Evolutionary conservation across 2,329 filamentous ascomycete genomes (phyloP).

Genomic region (Blastomyces silverae): DNA sequence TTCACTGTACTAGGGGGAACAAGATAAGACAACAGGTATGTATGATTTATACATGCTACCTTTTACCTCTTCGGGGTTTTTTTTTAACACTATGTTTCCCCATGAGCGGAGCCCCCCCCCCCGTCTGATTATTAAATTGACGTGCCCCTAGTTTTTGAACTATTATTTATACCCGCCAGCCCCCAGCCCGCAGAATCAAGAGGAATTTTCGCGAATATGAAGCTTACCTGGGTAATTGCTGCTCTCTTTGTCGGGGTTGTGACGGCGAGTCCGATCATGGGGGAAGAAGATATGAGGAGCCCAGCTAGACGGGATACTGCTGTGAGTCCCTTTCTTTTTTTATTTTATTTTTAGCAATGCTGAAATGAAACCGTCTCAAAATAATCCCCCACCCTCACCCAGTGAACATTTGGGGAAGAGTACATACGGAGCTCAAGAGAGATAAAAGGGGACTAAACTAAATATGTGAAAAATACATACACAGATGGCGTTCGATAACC

Average conservation of each 20-base stretch:
- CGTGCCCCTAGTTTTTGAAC: not conserved
- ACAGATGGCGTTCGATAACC: conserved; percentile 7
- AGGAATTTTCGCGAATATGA: conserved; percentile 8
- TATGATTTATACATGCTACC: too few relatives aligned
- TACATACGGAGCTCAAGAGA: too few relatives aligned
- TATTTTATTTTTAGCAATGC: not conserved
- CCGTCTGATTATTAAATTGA: not conserved
- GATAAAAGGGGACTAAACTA: too few relatives aligned
- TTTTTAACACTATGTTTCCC: too few relatives aligned
- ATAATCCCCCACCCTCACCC: too few relatives aligned
- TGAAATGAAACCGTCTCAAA: not conserved
- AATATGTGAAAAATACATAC: not conserved
- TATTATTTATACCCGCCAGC: not conserved
- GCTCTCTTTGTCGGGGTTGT: conserved; percentile 6
- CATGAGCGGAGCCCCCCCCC: too few relatives aligned
- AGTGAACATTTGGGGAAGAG: not conserved
- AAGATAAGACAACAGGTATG: too few relatives aligned
- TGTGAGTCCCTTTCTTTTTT: not conserved
- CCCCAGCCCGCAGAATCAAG: not conserved
- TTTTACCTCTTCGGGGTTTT: too few relatives aligned
- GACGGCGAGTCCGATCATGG: conserved; percentile 1
- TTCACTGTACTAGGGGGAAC: too few relatives aligned
- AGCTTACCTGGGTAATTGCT: conserved; percentile 6
- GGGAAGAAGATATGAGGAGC: not conserved
- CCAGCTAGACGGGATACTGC: conserved; percentile 4